These are phyloP conservation scores for Gossypium stocksii DNA, from an alignment of 345 rosid species.

Conservation along the genomic window DNA sequence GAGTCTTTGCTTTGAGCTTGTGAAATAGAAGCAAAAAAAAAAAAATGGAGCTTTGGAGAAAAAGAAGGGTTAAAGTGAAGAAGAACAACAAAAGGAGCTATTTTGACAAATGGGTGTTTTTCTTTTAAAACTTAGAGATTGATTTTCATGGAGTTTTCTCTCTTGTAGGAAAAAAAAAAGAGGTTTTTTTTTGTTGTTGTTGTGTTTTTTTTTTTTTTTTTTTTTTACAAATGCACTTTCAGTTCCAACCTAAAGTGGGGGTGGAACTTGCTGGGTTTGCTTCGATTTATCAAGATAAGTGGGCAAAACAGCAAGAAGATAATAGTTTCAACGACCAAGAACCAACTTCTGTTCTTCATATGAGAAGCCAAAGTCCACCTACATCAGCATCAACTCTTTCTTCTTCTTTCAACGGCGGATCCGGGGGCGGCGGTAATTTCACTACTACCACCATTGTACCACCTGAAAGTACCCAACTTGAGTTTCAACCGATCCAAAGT, in stretches of 20 bases:
- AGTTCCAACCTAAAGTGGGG: constrained; percentile 30
- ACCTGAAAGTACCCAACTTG: neutral
- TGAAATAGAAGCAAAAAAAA: constrained; percentile 1
- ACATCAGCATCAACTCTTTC: constrained; percentile 63
- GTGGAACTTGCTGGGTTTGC: constrained; percentile 31
- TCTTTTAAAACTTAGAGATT: constrained; percentile 22
- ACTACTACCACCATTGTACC: constrained; percentile 20
- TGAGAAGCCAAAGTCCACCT: constrained; percentile 65
- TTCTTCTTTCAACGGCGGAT: constrained; percentile 47
- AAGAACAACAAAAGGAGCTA: neutral
- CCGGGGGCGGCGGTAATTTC: constrained; percentile 19
- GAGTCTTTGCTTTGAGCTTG: constrained; percentile 15
- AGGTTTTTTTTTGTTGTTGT: neutral
- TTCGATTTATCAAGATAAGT: constrained; percentile 32
- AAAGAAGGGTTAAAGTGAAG: constrained; percentile 10
- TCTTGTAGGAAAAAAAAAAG: constrained; percentile 7
- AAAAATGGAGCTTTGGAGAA: constrained; percentile 31
- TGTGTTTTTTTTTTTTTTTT: neutral
- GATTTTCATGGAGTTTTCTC: constrained; percentile 23
- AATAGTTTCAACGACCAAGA: constrained; percentile 18
- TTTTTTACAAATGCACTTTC: constrained; percentile 33
- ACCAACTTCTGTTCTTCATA: constrained; percentile 44
- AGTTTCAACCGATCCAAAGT: constrained; percentile 35
- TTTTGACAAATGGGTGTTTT: constrained; percentile 24
- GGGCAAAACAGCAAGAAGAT: constrained; percentile 27